Base-by-base conservation (phyloP, 441 rosid genomes). In the Francoa sonchifolia region DNA sequence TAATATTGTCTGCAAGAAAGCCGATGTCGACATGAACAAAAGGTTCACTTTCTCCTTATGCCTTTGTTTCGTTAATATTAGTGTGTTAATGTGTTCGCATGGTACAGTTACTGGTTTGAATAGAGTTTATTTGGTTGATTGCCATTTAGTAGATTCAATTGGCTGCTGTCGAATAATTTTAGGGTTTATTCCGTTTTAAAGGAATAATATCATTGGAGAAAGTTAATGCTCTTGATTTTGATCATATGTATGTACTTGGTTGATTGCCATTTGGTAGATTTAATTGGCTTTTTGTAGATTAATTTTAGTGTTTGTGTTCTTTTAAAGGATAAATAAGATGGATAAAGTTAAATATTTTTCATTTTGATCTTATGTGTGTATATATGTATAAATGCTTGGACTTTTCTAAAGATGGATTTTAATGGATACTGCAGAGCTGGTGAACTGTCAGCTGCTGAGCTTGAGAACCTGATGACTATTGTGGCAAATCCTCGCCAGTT, bases 1-100 rank as follows among this genome's bases (percentile, higher is more conserved):
- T 26, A 56, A 56, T 28, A 42, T 56, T 31, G 61, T 56, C 44
- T 56, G 61, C 61, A 56, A 56, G 48, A 56, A 56, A 45, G 61
- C 61, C 33, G 60, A 55, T 16, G 60, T 55, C 34, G 60, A 55
- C 38, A 55, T 55, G 60, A 55, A 55, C 44, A 55, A 56, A n/a
- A 56, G 61, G 61, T 56, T 8, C 21, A 6, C 17, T 19, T 38
- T 53, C 13, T 1, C 1, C n/a, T 42, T 42, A 6, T 1, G 8
- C 32, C 32, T 28, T 4, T 7, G 11, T 8, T 28, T 9, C 11
- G 11, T 28, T 8, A 12, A 9, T 28, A 8, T 28, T 28, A 12
- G 2, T 10, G 4, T 9, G 3, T 28, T 28, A 0, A 3, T 28
- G 8, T 8, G 32, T 12, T 8, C 3, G 32, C 11, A 9, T 4